phyloP scores from a whole-genome alignment of 139 green algal genomes.

The Diplosphaera chodatii region DNA sequence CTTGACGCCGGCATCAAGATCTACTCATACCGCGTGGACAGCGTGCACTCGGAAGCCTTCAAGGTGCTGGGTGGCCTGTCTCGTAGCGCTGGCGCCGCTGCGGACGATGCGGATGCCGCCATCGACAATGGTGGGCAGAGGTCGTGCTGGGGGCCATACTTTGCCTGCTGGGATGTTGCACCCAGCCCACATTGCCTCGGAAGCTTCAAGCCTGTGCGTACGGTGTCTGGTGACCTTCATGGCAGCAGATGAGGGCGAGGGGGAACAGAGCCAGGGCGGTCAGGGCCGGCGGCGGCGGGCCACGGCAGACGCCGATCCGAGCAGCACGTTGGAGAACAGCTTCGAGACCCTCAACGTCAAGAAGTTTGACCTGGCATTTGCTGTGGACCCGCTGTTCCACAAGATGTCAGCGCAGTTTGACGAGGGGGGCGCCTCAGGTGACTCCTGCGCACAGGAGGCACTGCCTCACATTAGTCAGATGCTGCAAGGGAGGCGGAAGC shows the following conservation, averaged over 20 bases:
- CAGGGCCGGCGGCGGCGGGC: not conserved
- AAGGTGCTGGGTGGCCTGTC: constrained; percentile 61
- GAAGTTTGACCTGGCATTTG: constrained; percentile 65
- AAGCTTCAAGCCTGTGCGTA: no score
- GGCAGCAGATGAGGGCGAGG: not conserved
- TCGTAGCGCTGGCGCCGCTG: constrained; percentile 19
- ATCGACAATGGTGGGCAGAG: not conserved
- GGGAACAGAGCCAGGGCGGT: constrained; percentile 4
- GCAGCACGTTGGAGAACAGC: constrained; percentile 52
- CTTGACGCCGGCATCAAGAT: constrained; percentile 90
- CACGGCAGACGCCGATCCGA: constrained; percentile 2
- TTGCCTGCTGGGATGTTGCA: no score
- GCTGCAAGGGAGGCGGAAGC: no score
- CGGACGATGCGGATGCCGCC: constrained; percentile 7
- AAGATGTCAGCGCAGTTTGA: constrained; percentile 86
- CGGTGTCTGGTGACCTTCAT: no score
- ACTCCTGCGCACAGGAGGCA: no score
- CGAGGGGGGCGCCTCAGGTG: constrained; percentile 59
- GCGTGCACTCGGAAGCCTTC: constrained; percentile 72
- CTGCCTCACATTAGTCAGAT: no score
- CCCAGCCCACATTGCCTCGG: no score
- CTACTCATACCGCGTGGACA: constrained; percentile 82
- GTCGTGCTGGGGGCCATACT: no score
- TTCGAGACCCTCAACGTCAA: constrained; percentile 68
- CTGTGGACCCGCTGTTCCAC: constrained; percentile 77